Evolutionary conservation across 108 stramenopile genomes (phyloP), one percentile per base, ranked within the genome.

Genomic region (Pinguiococcus pyrenoidosus): DNA sequence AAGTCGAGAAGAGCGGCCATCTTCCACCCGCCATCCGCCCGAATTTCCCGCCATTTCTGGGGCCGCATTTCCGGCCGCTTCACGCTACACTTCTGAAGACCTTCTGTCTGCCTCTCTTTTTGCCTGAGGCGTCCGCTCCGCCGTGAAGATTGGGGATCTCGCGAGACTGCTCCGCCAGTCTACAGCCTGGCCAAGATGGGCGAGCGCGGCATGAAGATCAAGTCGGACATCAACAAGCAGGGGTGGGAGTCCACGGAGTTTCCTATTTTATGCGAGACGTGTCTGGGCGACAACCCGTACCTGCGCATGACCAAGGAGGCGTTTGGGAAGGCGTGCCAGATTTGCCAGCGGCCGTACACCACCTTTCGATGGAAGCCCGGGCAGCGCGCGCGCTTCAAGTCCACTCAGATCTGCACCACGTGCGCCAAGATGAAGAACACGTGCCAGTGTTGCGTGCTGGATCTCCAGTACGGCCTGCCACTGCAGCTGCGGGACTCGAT

Each of bases 361-460:
- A 84, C 83, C 20, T 99, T 96, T 69, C 80, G 90, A 14, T 99
- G 92, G 92, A 85, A 89, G 64, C 91, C 94, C 30, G 97, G 93
- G 8, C 81, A 83, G 2, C 74, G 84, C 23, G 93, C 87, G 0
- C 85, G 92, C 16, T 69, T 91, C 54, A 94, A 92, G 64, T 71
- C 78, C 51, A 94, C 95, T 8, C 83, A 91, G 58, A 82, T 99
- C n/a, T 96, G 97, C 57, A 72, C 79, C n/a, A 75, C 68, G 13
- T 90, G 91, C 65, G 83, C 94, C 2, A 81, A 86, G 46, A 78
- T 84, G 38, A 99, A 96, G 65, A 99, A 99, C 64, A 84, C 92
- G 0, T 99, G 97, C 69, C 97, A 99, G 65, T 83, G 87, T 6
- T 99, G 97, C 59, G 84, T 99, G 38, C 83, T 89, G 49, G 97